These are phyloP conservation scores for Solanum peruvianum DNA, from an alignment of 257 asterid genomes.

Conservation along the genomic window DNA sequence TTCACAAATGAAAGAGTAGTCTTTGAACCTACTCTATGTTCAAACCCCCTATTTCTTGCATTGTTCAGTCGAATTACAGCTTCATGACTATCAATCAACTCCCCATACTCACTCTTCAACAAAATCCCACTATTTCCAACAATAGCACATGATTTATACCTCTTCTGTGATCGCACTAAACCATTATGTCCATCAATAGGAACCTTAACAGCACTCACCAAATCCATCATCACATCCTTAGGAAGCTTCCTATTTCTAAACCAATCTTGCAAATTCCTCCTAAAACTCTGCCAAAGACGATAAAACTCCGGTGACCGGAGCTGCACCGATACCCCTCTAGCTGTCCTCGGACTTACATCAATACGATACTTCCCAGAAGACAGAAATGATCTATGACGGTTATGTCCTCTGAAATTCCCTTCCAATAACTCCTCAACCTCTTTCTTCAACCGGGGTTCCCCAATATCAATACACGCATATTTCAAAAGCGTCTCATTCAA, in stretches of 20 bases:
- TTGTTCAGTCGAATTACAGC: conserved; percentile 78
- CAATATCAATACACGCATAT: conserved; percentile 52
- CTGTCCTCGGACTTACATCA: conserved; percentile 36
- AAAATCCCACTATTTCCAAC: conserved; percentile 95
- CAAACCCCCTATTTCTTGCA: conserved; percentile 52
- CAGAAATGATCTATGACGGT: conserved; percentile 64
- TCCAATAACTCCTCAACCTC: conserved; percentile 66
- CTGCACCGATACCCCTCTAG: conserved; percentile 39
- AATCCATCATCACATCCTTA: conserved; percentile 38
- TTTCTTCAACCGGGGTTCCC: conserved; percentile 50
- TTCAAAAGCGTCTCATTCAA: conserved; percentile 58
- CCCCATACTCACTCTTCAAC: conserved; percentile 42
- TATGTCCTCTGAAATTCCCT: conserved; percentile 53
- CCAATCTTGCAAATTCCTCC: conserved; percentile 61
- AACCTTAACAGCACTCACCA: conserved; percentile 19
- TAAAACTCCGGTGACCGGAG: conserved; percentile 67
- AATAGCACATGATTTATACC: conserved; percentile 68
- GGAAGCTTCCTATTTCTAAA: conserved; percentile 42
- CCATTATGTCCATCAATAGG: conserved; percentile 22
- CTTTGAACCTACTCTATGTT: conserved; percentile 54
- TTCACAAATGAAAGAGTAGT: conserved; percentile 78
- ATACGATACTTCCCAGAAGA: conserved; percentile 52
- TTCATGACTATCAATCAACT: conserved; percentile 61
- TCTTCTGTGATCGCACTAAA: conserved; percentile 1
- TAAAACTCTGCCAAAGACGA: conserved; percentile 53